Evolutionary conservation across 1,139 yeast species (phyloP).

Genomic region (Meyerozyma athensensis): DNA sequence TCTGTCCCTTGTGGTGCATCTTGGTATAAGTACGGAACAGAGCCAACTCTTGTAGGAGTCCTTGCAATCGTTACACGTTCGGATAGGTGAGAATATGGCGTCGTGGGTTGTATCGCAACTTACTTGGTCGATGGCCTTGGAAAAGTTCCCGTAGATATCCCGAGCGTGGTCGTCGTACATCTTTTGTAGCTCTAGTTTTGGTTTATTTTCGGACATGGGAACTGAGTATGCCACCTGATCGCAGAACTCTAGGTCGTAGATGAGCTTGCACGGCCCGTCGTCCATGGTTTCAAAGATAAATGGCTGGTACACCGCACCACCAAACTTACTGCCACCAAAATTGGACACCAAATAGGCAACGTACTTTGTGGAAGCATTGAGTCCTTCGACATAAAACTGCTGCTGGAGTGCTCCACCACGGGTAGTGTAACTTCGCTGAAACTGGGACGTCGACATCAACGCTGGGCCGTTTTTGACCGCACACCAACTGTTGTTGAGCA

Average conservation of each 20-base stretch:
- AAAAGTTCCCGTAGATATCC: constrained; percentile 56
- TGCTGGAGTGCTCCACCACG: constrained; percentile 49
- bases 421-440: constrained; percentile 39
- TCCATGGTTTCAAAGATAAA: constrained; percentile 59
- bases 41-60: constrained; percentile 79
- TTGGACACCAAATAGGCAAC: constrained; percentile 62
- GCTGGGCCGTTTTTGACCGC: constrained; percentile 56
- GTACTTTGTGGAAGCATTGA: constrained; percentile 61
- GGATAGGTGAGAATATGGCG: constrained; percentile 66
- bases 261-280: constrained; percentile 60
- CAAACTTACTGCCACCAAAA: constrained; percentile 36
- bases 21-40: constrained; percentile 85
- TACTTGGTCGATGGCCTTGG: constrained; percentile 69
- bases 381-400: constrained; percentile 58
- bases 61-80: constrained; percentile 70
- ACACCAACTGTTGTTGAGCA: constrained; percentile 63
- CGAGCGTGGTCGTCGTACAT: constrained; percentile 65
- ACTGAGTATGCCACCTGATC: constrained; percentile 81
- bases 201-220: constrained; percentile 48
- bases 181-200: constrained; percentile 19
- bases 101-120: constrained; percentile 74
- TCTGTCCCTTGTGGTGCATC: constrained; percentile 54
- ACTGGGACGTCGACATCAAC: constrained; percentile 19
- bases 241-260: constrained; percentile 75
- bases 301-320: constrained; percentile 64